Base-by-base conservation (phyloP, 2,329 filamentous ascomycete genomes). In the Aspergillus phoenicis region DNA sequence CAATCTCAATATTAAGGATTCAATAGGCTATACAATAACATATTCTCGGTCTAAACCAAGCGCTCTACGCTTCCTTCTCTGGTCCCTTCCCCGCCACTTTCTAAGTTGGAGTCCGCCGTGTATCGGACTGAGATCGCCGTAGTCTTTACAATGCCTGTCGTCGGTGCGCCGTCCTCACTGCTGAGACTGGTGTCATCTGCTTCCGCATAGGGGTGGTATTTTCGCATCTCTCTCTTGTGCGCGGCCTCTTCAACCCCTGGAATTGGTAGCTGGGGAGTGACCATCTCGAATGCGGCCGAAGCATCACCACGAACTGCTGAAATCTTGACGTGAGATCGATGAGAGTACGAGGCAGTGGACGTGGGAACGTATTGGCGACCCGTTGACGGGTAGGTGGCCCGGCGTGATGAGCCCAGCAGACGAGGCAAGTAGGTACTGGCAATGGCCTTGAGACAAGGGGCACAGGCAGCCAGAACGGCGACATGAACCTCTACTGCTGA, bases 401-500 rank as follows among this genome's bases (percentile, higher is more conserved):
- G 33, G 3, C 28, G 33, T 7, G 52, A 41, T 6, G 33, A 13
- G 8, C 36, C 52, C 15, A 39, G 33, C 13, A 54, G 52, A 11
- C 52, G 52, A n/a, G 52, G 52, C 36, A 38, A 17, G 15, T 26
- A 43, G 13, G 13, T 24, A 17, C 52, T 54, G n/a, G 54, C 26
- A 26, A 63, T 47, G 17, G 68, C 61, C 57, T 73, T 74, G 60
- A 73, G 60, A 1, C 69, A 68, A 0, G 72, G 70, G 0, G 56
- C 72, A 36, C 69, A 74, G 15, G 71, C 72, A n/a, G 70, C 64
- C 10, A 75, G 58, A 6, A 73, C 66, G 4, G 71, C 72, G 11
- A 72, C 59, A 20, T 72, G 67, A 33, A 70, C 65, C 62, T 75
- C 72, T n/a, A 75, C 57, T 15, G 66, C 67, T 2, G 72, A 74